Evolutionary conservation across 306 rosid species (phyloP), one percentile per base, ranked within the genome.

Genomic region (Ormosia semicastrata): DNA sequence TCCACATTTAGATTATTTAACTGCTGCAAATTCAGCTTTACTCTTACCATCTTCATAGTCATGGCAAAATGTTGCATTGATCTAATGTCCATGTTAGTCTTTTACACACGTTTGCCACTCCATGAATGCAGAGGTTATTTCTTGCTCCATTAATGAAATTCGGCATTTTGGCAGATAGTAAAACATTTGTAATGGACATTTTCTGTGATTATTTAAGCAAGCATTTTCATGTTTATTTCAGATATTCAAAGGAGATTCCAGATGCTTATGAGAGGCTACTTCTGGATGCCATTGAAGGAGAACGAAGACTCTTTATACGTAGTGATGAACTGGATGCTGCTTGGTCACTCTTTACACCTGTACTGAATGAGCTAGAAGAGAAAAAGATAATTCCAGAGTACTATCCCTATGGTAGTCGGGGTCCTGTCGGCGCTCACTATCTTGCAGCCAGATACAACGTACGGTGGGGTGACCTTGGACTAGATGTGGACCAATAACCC

Each of bases 211-310:
- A 53, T 75, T 50, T 12, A 56, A 52, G 32, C 72, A n/a, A 14
- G 71, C 37, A 29, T 63, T 58, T 76, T 52, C 40, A 57, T 80
- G 37, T 66, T 46, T 3, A 49, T 79, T 87, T 64, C 69, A 94
- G 98, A 85, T 94, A 92, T 75, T 89, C 94, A 1, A 94, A 87
- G 75, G 98, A 94, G 91, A 94, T 94, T 85, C 98, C 98, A 8
- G 98, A 94, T 80, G 98, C 98, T 13, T 94, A 94, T 29, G 98
- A 94, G 89, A 92, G 98, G 86, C 90, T 94, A 58, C 91, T 92
- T 80, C 88, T 94, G 52, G 98, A 94, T 76, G 97, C 98, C 29
- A 88, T 94, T 15, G 98, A 89, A 88, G 98, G 98, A 40, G 98
- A 94, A 88, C 87, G 98, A 80, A 85, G 98, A 85, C 87, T 94